Base-by-base conservation (phyloP, 306 rosid species). In the Lotus japonicus region DNA sequence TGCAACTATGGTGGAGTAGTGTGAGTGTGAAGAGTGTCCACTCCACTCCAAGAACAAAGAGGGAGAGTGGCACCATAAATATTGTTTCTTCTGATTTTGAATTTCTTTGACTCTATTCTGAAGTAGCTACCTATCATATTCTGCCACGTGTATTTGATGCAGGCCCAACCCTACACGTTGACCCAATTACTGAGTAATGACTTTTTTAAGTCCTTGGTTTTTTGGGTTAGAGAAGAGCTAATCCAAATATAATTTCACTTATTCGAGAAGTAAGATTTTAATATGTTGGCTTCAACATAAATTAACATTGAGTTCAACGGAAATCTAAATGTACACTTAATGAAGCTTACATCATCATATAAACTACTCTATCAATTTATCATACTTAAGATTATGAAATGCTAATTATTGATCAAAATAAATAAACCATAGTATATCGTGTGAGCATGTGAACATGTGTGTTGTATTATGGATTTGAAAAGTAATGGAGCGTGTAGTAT, bases 51-150 rank as follows among this genome's bases (percentile, higher is more conserved):
- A 50, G 9, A 23, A 13, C 11, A 19, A 4, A 9, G 28, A 66
- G 28, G 61, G 11, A 57, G 77, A 17, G 19, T 23, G 1, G 42
- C 2, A 15, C 10, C 66, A 51, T 58, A 58, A 73, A 50, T 70
- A 43, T 33, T 23, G 21, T 58, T 43, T 62, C 4, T 66, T 58
- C 43, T 11, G 13, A 42, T 51, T 82, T 70, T 66, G 53, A 78
- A 59, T 65, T 64, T 39, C 2, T 62, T 54, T 52, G 65, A 64
- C 75, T 74, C n/a, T 31, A 1, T 53, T 33, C 38, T 65, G 0
- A 2, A 16, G 8, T 52, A 6, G 5, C 26, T 6, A 28, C 80
- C 57, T 9, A 58, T 64, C 9, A 5, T 10, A n/a, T 50, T 17
- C 8, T 3, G 4, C 18, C 80, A 65, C 83, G 81, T 78, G 75